A percentile compares a stretch with the other conserved stretches of the same genome.
Evolutionary conservation across 2,329 filamentous ascomycete genomes (phyloP).

Genomic region (Botrytis sinoallii): DNA sequence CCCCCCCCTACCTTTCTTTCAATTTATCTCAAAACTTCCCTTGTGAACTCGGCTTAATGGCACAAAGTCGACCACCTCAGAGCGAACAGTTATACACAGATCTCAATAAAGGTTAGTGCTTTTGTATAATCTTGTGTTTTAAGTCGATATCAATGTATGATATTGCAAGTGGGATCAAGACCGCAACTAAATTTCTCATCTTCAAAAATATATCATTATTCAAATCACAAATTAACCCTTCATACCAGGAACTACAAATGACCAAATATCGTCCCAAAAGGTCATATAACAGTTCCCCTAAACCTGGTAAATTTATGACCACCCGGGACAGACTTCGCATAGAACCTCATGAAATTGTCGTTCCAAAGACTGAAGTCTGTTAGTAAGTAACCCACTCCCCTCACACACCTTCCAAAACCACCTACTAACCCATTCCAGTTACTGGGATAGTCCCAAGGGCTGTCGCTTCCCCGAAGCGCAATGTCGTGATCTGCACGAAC

Average conservation of each 20-base stretch:
- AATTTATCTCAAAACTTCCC: neutral
- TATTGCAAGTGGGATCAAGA: neutral
- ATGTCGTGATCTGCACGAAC: constrained; percentile 31
- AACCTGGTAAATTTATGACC: neutral
- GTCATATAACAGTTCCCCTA: neutral
- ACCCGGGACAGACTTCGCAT: constrained; percentile 19
- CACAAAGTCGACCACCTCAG: neutral
- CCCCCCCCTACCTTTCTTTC: neutral
- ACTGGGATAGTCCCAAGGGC: constrained; percentile 23
- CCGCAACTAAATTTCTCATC: neutral
- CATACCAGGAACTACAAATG: neutral
- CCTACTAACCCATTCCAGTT: constrained; percentile 19
- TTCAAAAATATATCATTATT: neutral
- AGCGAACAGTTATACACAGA: neutral
- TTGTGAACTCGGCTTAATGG: neutral
- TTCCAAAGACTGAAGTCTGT: constrained; percentile 28
- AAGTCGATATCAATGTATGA: neutral
- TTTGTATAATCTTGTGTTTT: neutral
- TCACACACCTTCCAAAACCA: neutral
- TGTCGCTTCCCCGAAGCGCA: constrained; percentile 33
- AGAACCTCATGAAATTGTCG: constrained; percentile 7
- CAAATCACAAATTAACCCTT: neutral
- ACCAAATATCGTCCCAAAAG: neutral
- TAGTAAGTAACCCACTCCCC: constrained; percentile 21
- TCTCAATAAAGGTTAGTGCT: neutral